A percentile compares a stretch with the other conserved stretches of the same genome.
Evolutionary conservation across 1,284 basidiomycete species (phyloP).

Genomic region (Farysia itapuensis): DNA sequence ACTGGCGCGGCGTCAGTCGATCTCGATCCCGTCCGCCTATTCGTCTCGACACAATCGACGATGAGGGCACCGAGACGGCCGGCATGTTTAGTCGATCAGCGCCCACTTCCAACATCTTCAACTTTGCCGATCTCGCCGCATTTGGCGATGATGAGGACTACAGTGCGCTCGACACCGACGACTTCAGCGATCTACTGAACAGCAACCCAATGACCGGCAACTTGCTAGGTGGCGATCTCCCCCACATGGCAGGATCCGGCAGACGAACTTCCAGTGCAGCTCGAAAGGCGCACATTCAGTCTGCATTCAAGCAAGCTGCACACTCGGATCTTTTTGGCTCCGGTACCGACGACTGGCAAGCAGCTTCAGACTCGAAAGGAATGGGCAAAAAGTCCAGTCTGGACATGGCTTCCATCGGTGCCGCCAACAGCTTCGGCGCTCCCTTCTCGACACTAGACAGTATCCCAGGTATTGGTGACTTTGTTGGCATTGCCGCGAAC

Average conservation of each 20-base stretch:
- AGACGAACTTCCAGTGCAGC: slow-evolving; percentile 18
- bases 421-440: slow-evolving; percentile 42
- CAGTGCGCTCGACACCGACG: slow-evolving; percentile 30
- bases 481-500: slow-evolving; percentile 52
- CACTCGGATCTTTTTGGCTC: slow-evolving; percentile 50
- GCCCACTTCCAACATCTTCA: slow-evolving; percentile 29
- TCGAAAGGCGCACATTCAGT: slow-evolving; percentile 40
- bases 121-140: slow-evolving; percentile 35
- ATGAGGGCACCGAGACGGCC: slow-evolving; percentile 26
- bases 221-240: background rate
- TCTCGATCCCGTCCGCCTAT: slow-evolving; percentile 82
- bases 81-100: slow-evolving; percentile 40
- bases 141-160: slow-evolving; percentile 29
- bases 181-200: slow-evolving; percentile 22
- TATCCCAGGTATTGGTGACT: slow-evolving; percentile 57
- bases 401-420: slow-evolving; percentile 51
- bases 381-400: slow-evolving; percentile 30
- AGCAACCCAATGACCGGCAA: background rate
- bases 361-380: slow-evolving; percentile 8
- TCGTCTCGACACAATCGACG: slow-evolving; percentile 37
- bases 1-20: slow-evolving; percentile 88
- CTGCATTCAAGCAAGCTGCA: slow-evolving; percentile 47
- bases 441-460: slow-evolving; percentile 52
- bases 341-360: slow-evolving; percentile 25
- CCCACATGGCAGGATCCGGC: slow-evolving; percentile 3